These are phyloP conservation scores for Pseudocercospora cruenta DNA, from an alignment of 2,329 filamentous ascomycete genomes.

Conservation along the genomic window DNA sequence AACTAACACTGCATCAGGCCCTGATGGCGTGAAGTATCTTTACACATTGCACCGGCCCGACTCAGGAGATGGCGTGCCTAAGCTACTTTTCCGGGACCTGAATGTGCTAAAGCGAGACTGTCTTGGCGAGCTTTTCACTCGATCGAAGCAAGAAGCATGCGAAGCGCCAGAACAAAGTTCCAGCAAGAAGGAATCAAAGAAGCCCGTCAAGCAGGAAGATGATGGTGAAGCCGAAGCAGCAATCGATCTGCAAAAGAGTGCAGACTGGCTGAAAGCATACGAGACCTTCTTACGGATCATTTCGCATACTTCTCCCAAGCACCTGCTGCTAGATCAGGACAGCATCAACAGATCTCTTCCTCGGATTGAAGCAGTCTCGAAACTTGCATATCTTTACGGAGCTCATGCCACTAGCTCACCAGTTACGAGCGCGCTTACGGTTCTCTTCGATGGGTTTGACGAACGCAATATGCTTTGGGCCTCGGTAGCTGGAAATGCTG, in stretches of 20 bases:
- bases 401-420: conserved; percentile 30
- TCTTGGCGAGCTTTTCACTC: neutral
- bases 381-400: conserved; percentile 33
- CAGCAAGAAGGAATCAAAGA: neutral
- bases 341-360: conserved; percentile 30
- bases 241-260: neutral
- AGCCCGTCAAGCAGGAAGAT: neutral
- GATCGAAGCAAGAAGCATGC: neutral
- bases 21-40: conserved; percentile 2
- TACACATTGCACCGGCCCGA: neutral
- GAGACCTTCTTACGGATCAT: conserved; percentile 35
- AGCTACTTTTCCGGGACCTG: neutral
- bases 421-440: conserved; percentile 13
- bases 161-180: neutral
- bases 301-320: conserved; percentile 33
- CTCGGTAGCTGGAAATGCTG: conserved; percentile 39
- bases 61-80: neutral
- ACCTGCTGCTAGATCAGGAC: conserved; percentile 25
- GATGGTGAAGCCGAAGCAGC: neutral
- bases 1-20: neutral
- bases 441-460: conserved; percentile 33
- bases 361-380: conserved; percentile 35
- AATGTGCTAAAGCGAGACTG: neutral
- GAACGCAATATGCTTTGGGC: conserved; percentile 34
- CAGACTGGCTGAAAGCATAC: conserved; percentile 27